Evolutionary conservation across 352 stramenopile species (phyloP).

Genomic region (Peronospora farinosa): DNA sequence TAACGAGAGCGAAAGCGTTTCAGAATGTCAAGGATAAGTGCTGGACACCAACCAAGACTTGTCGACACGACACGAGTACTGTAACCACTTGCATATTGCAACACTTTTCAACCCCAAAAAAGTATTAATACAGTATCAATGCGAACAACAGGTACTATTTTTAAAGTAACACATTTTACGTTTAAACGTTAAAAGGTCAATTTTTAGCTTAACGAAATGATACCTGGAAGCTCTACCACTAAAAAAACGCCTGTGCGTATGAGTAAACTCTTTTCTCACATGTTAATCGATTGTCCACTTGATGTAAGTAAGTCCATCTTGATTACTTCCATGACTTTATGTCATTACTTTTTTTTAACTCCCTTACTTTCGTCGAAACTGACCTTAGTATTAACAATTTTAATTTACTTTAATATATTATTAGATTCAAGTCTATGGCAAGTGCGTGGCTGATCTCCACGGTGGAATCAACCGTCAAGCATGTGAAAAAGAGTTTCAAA

Average conservation of each 20-base stretch:
- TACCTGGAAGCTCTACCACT: conserved; percentile 16
- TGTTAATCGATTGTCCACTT: conserved; percentile 55
- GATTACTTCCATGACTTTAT: not conserved
- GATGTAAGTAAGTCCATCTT: conserved; percentile 33
- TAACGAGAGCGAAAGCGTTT: conserved; percentile 23
- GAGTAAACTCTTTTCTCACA: conserved; percentile 61
- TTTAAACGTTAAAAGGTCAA: conserved; percentile 1
- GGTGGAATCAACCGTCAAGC: conserved; percentile 42
- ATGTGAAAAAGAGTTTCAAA: conserved; percentile 70
- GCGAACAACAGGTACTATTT: too few relatives aligned
- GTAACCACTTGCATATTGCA: conserved; percentile 1
- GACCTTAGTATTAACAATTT: too few relatives aligned
- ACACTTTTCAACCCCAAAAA: not conserved
- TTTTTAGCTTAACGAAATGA: conserved; percentile 4
- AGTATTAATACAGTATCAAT: too few relatives aligned
- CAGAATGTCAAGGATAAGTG: conserved; percentile 27
- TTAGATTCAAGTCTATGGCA: conserved; percentile 76
- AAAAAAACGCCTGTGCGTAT: conserved; percentile 47
- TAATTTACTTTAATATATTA: too few relatives aligned
- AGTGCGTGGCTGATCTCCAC: conserved; percentile 61
- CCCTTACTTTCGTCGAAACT: not conserved
- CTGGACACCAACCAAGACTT: conserved; percentile 20
- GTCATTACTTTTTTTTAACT: not conserved
- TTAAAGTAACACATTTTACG: not conserved
- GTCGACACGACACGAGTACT: not conserved